Conservation (phyloP, 2,329 filamentous ascomycete genomes). For the Beauveria sp. region DNA sequence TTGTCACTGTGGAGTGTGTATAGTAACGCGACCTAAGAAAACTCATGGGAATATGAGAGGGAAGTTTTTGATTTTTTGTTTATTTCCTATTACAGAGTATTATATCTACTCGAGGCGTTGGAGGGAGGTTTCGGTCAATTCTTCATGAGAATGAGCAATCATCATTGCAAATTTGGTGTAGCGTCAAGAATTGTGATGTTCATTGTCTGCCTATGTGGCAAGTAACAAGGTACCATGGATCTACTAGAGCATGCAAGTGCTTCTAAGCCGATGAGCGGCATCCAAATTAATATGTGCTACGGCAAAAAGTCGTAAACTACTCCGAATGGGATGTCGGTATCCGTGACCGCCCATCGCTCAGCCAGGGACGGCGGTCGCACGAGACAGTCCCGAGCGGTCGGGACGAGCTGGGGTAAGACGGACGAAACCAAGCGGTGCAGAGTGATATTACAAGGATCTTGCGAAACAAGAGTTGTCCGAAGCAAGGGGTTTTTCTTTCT, state of each 20-base stretch:
- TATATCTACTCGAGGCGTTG: not conserved
- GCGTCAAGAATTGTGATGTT: no score
- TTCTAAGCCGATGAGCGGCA: no score
- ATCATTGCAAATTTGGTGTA: no score
- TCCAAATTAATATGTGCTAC: no score
- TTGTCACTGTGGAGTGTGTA: not conserved
- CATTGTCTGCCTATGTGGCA: no score
- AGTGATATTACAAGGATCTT: no score
- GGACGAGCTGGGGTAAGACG: conserved; percentile 5
- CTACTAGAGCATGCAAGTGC: no score
- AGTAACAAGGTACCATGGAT: no score
- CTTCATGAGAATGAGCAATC: not conserved
- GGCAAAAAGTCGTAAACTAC: no score
- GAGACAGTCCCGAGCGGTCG: conserved; percentile 1
- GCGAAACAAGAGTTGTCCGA: not conserved
- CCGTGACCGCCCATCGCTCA: not conserved
- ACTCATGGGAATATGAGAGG: not conserved
- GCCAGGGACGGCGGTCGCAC: not conserved
- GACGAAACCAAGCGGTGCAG: not conserved
- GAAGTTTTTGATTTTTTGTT: not conserved
- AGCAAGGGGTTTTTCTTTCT: not conserved
- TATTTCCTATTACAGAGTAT: not conserved
- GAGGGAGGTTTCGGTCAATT: not conserved
- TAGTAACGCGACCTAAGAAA: conserved; percentile 1
- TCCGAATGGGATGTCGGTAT: not conserved